These are phyloP conservation scores for Erodium texanum DNA, from an alignment of 441 rosid species.

Conservation along the genomic window DNA sequence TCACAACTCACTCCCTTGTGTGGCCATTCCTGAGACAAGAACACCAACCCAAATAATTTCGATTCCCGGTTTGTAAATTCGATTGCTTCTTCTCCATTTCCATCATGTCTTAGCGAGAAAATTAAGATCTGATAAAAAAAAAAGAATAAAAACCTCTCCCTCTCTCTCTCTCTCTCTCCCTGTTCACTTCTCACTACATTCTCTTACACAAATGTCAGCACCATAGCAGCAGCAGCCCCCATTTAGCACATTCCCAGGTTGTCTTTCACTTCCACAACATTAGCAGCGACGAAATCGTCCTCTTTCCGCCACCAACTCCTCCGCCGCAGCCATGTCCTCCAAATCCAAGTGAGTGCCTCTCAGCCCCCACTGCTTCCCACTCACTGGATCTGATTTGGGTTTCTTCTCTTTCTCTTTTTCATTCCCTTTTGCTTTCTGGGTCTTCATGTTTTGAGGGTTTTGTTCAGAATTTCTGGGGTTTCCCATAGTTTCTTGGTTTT, in stretches of 20 bases:
- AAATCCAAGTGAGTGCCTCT: constrained; percentile 61
- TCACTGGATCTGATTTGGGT: constrained; percentile 31
- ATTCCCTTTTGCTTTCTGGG: constrained; percentile 8
- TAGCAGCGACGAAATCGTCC: constrained; percentile 12
- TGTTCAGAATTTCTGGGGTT: background rate
- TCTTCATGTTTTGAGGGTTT: constrained; percentile 18
- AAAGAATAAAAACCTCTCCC: background rate
- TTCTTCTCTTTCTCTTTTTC: constrained; percentile 1
- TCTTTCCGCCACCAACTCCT: too few species aligned
- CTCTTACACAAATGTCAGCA: constrained; percentile 33
- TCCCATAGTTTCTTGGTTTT: constrained; percentile 2
- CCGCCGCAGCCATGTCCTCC: constrained; percentile 40
- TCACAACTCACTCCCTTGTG: background rate
- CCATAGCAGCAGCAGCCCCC: constrained; percentile 21
- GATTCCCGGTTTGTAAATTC: constrained; percentile 13
- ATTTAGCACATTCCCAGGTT: constrained; percentile 8
- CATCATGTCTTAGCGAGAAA: background rate
- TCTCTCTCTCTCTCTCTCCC: too few species aligned
- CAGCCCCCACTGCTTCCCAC: too few species aligned
- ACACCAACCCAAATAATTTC: constrained; percentile 35
- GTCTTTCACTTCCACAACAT: constrained; percentile 14
- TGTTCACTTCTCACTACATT: constrained; percentile 18
- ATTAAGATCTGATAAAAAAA: background rate
- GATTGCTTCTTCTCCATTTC: background rate
- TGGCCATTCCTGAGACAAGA: constrained; percentile 16